Conservation (phyloP, 768 basidiomycete genomes). For the Trametes villosa region DNA sequence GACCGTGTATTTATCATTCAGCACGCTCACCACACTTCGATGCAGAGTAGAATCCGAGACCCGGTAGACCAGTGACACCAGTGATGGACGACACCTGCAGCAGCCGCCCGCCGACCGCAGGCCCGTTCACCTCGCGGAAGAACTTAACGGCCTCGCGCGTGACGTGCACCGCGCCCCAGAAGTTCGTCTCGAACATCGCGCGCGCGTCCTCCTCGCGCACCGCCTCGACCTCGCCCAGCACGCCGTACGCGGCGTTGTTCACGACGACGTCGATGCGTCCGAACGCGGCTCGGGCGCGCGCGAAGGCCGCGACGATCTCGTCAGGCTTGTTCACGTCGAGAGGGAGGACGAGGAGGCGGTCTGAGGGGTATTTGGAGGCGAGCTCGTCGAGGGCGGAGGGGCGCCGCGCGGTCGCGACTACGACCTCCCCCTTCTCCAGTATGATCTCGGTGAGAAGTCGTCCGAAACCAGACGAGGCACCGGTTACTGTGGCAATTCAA, state of each 20-base stretch:
- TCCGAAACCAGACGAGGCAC: constrained; percentile 33
- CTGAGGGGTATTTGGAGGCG: constrained; percentile 9
- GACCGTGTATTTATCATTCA: too few relatives aligned
- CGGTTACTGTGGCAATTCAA: constrained; percentile 26
- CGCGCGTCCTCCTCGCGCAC: constrained; percentile 21
- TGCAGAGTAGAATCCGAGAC: constrained; percentile 18
- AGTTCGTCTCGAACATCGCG: constrained; percentile 31
- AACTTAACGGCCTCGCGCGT: constrained; percentile 37
- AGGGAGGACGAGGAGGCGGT: constrained; percentile 26
- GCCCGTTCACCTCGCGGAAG: constrained; percentile 44
- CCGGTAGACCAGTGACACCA: constrained; percentile 25
- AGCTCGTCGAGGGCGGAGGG: constrained; percentile 30
- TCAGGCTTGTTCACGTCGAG: constrained; percentile 27
- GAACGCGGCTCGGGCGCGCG: constrained; percentile 17
- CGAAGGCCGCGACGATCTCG: constrained; percentile 27
- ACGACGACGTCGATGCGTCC: constrained; percentile 35
- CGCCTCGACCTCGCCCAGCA: constrained; percentile 27
- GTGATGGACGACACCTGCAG: constrained; percentile 39
- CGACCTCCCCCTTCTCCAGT: constrained; percentile 31
- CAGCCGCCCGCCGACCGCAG: constrained; percentile 37
- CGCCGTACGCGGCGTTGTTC: constrained; percentile 31
- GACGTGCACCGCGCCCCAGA: constrained; percentile 36
- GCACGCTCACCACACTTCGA: constrained; percentile 10
- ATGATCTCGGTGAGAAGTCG: constrained; percentile 25
- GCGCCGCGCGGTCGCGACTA: constrained; percentile 30